Evolutionary conservation across 2,329 filamentous ascomycete genomes (phyloP).

Genomic region (Cyphellophora attinorum): DNA sequence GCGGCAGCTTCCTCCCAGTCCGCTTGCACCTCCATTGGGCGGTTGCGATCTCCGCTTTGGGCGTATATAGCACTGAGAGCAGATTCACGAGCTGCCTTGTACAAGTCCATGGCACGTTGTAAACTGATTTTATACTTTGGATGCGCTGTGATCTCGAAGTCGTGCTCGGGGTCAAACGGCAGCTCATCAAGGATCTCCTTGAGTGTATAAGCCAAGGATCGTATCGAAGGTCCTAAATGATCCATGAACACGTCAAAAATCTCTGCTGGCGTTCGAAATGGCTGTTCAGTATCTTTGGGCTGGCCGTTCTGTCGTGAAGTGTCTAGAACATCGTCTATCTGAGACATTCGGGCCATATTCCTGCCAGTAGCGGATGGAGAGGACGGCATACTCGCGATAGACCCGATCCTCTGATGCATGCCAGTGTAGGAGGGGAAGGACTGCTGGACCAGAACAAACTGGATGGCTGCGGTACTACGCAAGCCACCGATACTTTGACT

Average conservation of each 20-base stretch:
- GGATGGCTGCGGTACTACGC: conserved; percentile 77
- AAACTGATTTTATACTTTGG: conserved; percentile 73
- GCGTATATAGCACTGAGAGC: conserved; percentile 74
- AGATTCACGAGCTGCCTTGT: conserved; percentile 62
- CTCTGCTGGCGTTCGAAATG: conserved; percentile 58
- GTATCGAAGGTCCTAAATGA: conserved; percentile 86
- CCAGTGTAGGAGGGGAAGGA: conserved; percentile 15
- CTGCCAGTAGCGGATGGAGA: background rate
- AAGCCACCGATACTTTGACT: conserved; percentile 85
- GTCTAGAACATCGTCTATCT: background rate
- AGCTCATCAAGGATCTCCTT: conserved; percentile 81
- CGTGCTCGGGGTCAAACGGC: conserved; percentile 62
- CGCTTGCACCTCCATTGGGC: conserved; percentile 68
- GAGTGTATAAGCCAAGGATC: conserved; percentile 84
- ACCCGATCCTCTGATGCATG: background rate
- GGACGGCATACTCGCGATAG: background rate
- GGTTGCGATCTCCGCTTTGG: conserved; percentile 59
- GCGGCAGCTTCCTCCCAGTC: conserved; percentile 96
- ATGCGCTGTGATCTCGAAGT: conserved; percentile 64
- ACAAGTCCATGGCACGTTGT: conserved; percentile 68
- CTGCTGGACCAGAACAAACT: conserved; percentile 75
- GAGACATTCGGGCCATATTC: background rate
- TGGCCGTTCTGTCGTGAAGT: background rate
- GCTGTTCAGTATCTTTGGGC: background rate
- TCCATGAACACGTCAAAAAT: conserved; percentile 88